Evolutionary conservation across 2,329 filamentous ascomycete genomes (phyloP).

Genomic region (Cadophora gregata): DNA sequence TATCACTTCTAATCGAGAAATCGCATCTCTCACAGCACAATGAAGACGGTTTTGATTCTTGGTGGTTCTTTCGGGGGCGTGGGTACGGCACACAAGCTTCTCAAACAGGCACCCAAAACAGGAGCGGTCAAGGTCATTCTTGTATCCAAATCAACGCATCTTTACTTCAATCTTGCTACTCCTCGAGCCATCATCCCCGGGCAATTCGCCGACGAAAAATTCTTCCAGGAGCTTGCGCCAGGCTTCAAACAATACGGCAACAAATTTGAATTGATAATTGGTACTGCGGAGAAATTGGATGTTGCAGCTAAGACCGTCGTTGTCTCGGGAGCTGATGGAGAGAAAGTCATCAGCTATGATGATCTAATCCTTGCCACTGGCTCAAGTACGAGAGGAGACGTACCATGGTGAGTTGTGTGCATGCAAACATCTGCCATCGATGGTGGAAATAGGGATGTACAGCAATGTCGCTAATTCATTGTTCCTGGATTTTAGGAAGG

Average conservation of each 20-base stretch:
- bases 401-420: constrained; percentile 49
- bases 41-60: constrained; percentile 44
- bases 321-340: constrained; percentile 46
- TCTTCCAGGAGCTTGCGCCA: constrained; percentile 49
- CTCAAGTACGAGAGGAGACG: constrained; percentile 48
- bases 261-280: constrained; percentile 60
- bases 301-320: constrained; percentile 50
- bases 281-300: constrained; percentile 53
- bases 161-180: constrained; percentile 58
- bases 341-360: constrained; percentile 52
- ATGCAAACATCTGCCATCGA: not conserved
- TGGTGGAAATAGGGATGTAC: not conserved
- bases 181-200: constrained; percentile 53
- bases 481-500: constrained; percentile 46
- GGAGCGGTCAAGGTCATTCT: constrained; percentile 59
- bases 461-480: not conserved
- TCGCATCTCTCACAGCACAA: constrained; percentile 18
- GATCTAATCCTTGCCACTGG: constrained; percentile 63
- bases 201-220: constrained; percentile 51
- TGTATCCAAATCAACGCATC: constrained; percentile 57
- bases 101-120: constrained; percentile 39
- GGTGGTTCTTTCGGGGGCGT: constrained; percentile 44
- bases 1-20: not conserved
- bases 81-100: constrained; percentile 42
- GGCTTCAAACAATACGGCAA: constrained; percentile 55